A percentile compares a stretch with the other conserved stretches of the same genome.
Conservation (phyloP, 1,284 basidiomycete species). For the Microbotryum saponariae region DNA sequence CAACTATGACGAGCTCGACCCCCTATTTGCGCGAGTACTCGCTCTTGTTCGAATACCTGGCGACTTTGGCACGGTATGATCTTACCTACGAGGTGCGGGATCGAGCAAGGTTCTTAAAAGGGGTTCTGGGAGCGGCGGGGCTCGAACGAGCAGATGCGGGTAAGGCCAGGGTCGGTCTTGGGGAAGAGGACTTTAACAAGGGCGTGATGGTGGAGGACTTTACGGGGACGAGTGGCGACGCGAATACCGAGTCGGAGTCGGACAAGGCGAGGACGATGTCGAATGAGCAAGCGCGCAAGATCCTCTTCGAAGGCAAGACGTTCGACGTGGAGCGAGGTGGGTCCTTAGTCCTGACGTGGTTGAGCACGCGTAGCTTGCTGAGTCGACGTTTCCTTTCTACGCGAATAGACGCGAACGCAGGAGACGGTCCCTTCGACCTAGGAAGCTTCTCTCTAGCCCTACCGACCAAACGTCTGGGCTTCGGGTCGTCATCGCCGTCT, state of each 20-base stretch:
- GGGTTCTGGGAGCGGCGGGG: constrained; percentile 48
- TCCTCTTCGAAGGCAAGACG: constrained; percentile 26
- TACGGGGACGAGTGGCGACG: background rate
- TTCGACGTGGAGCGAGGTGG: background rate
- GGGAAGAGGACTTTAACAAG: constrained; percentile 27
- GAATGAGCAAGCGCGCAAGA: constrained; percentile 12
- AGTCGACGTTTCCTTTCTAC: background rate
- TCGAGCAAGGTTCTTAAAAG: constrained; percentile 68
- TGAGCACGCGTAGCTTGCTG: background rate
- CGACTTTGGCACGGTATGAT: constrained; percentile 81
- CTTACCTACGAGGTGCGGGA: constrained; percentile 78
- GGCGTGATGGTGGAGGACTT: constrained; percentile 27
- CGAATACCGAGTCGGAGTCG: background rate
- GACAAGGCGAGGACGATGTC: constrained; percentile 9
- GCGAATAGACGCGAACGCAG: constrained; percentile 1
- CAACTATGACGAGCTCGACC: constrained; percentile 45
- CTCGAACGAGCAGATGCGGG: constrained; percentile 8
- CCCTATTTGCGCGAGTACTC: constrained; percentile 17
- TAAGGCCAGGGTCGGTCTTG: constrained; percentile 14
- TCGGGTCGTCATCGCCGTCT: background rate
- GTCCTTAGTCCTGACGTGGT: background rate
- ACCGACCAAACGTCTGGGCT: constrained; percentile 12
- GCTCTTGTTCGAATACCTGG: constrained; percentile 59
- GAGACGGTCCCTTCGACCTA: constrained; percentile 1
- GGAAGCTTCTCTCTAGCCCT: constrained; percentile 26